These are phyloP conservation scores for Cladosporium velox DNA, from an alignment of 2,329 filamentous ascomycete species.

Conservation along the genomic window DNA sequence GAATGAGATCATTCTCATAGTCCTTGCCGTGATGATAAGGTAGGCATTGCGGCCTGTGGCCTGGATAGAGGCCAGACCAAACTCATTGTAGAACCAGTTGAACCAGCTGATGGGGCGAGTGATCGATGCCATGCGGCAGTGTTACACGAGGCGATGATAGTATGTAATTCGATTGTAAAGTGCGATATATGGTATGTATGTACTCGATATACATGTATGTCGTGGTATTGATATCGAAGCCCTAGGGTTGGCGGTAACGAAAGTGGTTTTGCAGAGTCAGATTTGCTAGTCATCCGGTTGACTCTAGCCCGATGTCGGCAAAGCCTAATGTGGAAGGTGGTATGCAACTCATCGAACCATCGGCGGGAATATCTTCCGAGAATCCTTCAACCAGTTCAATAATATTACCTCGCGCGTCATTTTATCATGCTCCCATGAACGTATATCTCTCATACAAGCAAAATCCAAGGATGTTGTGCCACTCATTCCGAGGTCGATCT, in stretches of 20 bases:
- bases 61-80: constrained; percentile 36
- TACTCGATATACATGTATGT: neutral
- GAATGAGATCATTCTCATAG: constrained; percentile 38
- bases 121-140: constrained; percentile 28
- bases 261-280: constrained; percentile 7
- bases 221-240: neutral
- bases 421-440: neutral
- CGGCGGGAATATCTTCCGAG: neutral
- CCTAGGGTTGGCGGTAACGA: neutral
- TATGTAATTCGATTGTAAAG: neutral
- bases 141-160: neutral
- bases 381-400: neutral
- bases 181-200: neutral
- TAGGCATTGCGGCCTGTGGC: constrained; percentile 49
- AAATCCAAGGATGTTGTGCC: neutral
- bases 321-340: neutral
- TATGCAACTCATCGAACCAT: neutral
- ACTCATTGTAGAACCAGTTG: constrained; percentile 39
- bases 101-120: constrained; percentile 32
- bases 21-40: constrained; percentile 56
- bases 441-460: neutral
- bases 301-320: constrained; percentile 9
- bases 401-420: neutral
- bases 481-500: neutral
- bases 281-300: constrained; percentile 3